Base-by-base conservation (phyloP, 208 protist species). In the Angomonas ambiguus region DNA sequence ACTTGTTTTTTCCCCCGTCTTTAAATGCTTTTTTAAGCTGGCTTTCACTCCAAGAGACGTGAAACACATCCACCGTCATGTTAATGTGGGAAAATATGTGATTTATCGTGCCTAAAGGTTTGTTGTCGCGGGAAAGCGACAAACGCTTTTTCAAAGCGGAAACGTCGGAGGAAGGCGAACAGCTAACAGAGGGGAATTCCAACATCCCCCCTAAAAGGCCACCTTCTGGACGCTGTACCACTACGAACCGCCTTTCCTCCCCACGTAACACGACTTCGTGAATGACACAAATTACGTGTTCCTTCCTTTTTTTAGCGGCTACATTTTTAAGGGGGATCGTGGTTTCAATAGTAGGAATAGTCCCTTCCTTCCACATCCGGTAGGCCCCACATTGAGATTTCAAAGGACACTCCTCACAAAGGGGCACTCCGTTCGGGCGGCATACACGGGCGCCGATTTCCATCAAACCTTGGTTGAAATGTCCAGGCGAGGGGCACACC, bases 401-500 rank as follows among this genome's bases (percentile, higher is more conserved):
- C 22, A 97, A 31, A 3, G 91, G 92, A 63, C 91, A 97, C 35
- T 72, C 34, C 11, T 28, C 67, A 69, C 94, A 96, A 25, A 90
- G 61, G 10, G 89, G 87, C 20, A 71, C 63, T 5, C 79, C 85
- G 28, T 60, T 67, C 3, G 95, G 93, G 2, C 80, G 87, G 70
- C 95, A 98, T 2, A 98, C 71, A 0, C 74, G 64, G 20, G 85
- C 80, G 25, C 95, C 96, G n/a, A 98, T 25, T 62, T 98, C 93
- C 91, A 98, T 98, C 10, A 98, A 60, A 2, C 93, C 90, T 69
- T 98, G 93, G 69, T 97, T 97, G 55, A 93, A 58, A 1, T 77
- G 79, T 18, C 85, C 83, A 1, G 87, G 85, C 24, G 82, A 62
- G 18, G 30, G 2, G 51, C 82, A 77, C 6, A 71, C 67, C 1